Conservation (phyloP, 129 eudicot genomes). For the Rutidosis leptorrhynchoides region DNA sequence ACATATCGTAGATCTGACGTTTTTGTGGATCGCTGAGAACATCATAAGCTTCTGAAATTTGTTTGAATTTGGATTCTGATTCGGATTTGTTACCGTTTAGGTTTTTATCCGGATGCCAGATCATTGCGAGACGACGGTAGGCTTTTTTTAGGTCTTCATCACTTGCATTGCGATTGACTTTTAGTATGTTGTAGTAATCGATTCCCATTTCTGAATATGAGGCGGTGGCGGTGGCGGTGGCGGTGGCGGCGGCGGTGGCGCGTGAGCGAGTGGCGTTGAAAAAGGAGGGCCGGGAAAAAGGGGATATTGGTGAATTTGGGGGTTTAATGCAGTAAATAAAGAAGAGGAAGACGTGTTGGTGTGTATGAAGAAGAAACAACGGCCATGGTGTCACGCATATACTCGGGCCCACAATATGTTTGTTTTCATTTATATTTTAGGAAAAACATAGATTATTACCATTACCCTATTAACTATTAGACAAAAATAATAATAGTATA, state of each 20-base stretch:
- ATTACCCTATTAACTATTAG: no score
- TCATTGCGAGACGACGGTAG: slow-evolving; percentile 84
- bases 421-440: no score
- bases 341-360: slow-evolving; percentile 31
- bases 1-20: slow-evolving; percentile 97
- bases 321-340: slow-evolving; percentile 1
- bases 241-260: slow-evolving; percentile 8
- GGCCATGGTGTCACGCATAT: slow-evolving; percentile 35
- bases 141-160: slow-evolving; percentile 81
- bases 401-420: slow-evolving; percentile 29
- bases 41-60: slow-evolving; percentile 88
- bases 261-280: slow-evolving; percentile 6
- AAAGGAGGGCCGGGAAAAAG: slow-evolving; percentile 8
- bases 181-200: slow-evolving; percentile 84
- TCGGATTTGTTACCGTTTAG: slow-evolving; percentile 48
- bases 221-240: slow-evolving; percentile 7
- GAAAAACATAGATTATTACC: no score
- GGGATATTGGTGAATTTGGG: neutral
- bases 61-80: slow-evolving; percentile 86
- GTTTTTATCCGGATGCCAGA: slow-evolving; percentile 82
- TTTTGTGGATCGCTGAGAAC: slow-evolving; percentile 86
- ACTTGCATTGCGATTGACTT: slow-evolving; percentile 82
- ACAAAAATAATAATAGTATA: no score
- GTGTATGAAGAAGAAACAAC: slow-evolving; percentile 20
- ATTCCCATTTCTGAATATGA: slow-evolving; percentile 46